Evolutionary conservation across 345 rosid species (phyloP).

Genomic region (Linum lewisii): DNA sequence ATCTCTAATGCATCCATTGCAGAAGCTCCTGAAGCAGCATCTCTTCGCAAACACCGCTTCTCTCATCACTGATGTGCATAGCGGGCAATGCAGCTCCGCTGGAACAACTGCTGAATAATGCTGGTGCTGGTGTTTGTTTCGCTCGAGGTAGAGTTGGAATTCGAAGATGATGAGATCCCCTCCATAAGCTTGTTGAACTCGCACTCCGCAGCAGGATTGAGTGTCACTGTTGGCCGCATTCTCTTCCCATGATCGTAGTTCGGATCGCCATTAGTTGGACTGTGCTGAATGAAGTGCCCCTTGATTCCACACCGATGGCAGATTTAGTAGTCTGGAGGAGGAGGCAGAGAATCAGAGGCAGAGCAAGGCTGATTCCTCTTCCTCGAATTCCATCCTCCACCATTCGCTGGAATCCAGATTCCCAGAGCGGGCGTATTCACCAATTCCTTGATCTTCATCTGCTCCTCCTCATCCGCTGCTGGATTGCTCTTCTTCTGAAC

Average conservation of each 20-base stretch:
- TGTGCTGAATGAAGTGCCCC: slow-evolving; percentile 2
- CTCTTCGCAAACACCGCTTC: slow-evolving; percentile 3
- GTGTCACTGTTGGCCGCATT: background rate
- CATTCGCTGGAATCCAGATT: too few species aligned
- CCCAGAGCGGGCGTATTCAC: slow-evolving; percentile 1
- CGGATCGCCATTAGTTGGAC: slow-evolving; percentile 8
- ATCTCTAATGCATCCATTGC: slow-evolving; percentile 1
- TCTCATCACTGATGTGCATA: slow-evolving; percentile 3
- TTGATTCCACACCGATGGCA: background rate
- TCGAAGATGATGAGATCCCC: background rate
- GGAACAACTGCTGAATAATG: background rate
- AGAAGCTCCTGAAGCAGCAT: slow-evolving; percentile 5
- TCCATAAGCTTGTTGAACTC: background rate
- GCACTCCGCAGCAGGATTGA: background rate
- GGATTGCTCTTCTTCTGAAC: background rate
- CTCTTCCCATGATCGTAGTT: background rate
- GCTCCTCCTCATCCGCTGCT: too few species aligned
- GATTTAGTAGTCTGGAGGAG: background rate
- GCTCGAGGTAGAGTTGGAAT: too few species aligned
- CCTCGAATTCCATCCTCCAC: too few species aligned
- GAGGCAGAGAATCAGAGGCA: background rate
- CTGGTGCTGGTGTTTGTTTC: background rate
- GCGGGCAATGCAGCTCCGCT: background rate
- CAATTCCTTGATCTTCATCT: background rate
- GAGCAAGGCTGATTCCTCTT: too few species aligned